Evolutionary conservation across 306 rosid species (phyloP), one percentile per base, ranked within the genome.

Genomic region (Corylus heterophylla): DNA sequence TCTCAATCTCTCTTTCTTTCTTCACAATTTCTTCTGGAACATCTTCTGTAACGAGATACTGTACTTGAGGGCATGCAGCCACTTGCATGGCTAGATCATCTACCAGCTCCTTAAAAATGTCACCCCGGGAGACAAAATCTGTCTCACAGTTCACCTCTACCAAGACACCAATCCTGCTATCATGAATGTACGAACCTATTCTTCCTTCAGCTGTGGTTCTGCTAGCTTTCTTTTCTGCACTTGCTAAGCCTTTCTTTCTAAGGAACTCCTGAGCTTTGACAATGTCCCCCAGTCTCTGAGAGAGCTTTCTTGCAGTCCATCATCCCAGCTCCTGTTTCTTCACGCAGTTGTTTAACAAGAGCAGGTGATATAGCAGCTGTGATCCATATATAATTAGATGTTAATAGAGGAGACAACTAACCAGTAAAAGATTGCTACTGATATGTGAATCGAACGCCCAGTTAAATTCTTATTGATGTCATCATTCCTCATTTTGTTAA

Each of bases 281-380:
- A 77, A 90, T 85, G 87, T 92, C 96, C 13, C 98, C 84, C 96
- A 49, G 92, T 88, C 86, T 93, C 98, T 0, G 93, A 78, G 52
- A 96, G 85, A 47, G 98, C 96, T 1, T 87, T 93, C 85, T 96
- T 96, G 94, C 99, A 96, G 81, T 96, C 98, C 99, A 96, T 96
- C 99, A 96, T 96, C 87, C 99, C 98, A 56, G 99, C 99, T 76
- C 99, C 99, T 5, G 97, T 91, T 80, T 96, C 99, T 47, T 93
- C 99, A 49, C 98, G 97, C 39, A 94, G 93, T 80, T 94, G 93
- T 90, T 90, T 94, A 82, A 94, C 97, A 76, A 94, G 96, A 74
- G 92, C 91, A 4, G 97, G 92, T 79, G 98, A 90, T 89, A 96
- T 88, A 79, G 88, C 80, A 74, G 92, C 97, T 93, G 93, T 76